Conservation (phyloP, 1,284 basidiomycete species). For the Takashimella tepidaria region DNA sequence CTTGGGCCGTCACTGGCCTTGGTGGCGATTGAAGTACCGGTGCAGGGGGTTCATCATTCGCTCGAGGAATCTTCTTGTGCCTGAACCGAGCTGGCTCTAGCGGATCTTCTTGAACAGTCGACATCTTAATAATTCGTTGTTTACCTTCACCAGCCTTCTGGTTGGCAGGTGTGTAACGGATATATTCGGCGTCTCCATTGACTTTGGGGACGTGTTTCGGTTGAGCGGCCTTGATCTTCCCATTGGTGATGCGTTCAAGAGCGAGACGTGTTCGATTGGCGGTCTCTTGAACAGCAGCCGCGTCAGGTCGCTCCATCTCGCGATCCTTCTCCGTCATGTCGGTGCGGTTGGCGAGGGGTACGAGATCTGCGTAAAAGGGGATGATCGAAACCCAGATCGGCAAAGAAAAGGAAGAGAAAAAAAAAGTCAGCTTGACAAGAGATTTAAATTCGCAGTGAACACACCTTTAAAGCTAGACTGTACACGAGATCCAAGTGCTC, state of each 20-base stretch:
- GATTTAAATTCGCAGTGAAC: too few species aligned
- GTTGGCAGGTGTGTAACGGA: slow-evolving; percentile 86
- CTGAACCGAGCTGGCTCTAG: slow-evolving; percentile 95
- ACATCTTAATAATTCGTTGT: slow-evolving; percentile 99
- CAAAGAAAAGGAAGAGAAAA: background rate
- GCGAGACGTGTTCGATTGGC: slow-evolving; percentile 86
- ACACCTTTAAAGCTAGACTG: slow-evolving; percentile 85
- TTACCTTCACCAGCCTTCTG: slow-evolving; percentile 52
- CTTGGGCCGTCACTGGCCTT: slow-evolving; percentile 88
- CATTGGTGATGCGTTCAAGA: slow-evolving; percentile 86
- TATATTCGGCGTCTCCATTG: slow-evolving; percentile 74
- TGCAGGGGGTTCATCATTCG: slow-evolving; percentile 91
- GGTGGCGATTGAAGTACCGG: slow-evolving; percentile 96
- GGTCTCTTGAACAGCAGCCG: slow-evolving; percentile 80
- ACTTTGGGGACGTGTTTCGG: slow-evolving; percentile 62
- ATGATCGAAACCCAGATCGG: slow-evolving; percentile 8
- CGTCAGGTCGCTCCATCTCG: slow-evolving; percentile 82
- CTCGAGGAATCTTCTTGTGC: slow-evolving; percentile 95
- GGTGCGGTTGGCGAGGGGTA: slow-evolving; percentile 83
- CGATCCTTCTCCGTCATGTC: slow-evolving; percentile 73
- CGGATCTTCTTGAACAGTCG: slow-evolving; percentile 93
- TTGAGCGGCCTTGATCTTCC: slow-evolving; percentile 95
- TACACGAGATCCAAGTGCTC: slow-evolving; percentile 74
- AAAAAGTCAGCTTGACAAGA: too few species aligned
- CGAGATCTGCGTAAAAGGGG: slow-evolving; percentile 59